Evolutionary conservation across 306 rosid genomes (phyloP), one percentile per base, ranked within the genome.

Genomic region (Rosa lucieae): DNA sequence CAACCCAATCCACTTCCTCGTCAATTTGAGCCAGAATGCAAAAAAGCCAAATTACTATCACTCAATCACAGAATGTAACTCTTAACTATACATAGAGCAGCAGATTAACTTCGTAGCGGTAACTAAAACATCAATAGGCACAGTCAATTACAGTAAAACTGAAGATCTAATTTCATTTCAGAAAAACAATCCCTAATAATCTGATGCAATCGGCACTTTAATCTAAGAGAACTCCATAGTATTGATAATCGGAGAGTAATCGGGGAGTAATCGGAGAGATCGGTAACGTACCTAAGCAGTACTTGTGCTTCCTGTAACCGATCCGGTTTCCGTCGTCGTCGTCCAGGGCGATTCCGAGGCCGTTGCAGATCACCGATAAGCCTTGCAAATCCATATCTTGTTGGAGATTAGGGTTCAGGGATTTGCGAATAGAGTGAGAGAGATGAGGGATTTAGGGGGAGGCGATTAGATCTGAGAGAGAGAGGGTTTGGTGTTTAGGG

Each of bases 341-440:
- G 32, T 89, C 92, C 62, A 88, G 90, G 17, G 78, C 63, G 70
- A 74, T 21, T 58, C 99, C 98, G 15, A 95, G 84, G 37, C 95
- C 95, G 66, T 84, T 89, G 78, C 97, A 94, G 80, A 90, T 90
- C 80, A 77, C 77, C 11, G 94, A 95, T 72, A 95, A 86, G 43
- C 97, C 97, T 66, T 95, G 96, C 49, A 87, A 83, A 67, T 88
- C 97, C 96, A 90, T 61, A 23, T 90, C 75, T 76, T 53, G 26
- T 23, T 43, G 32, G 32, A 11, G 42, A 55, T 7, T 52, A 8
- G 73, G 63, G 77, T 70, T 83, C 43, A 29, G 42, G 63, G 77
- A 59, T 18, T 73, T 80, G 32, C 23, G 32, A 12, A 35, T 23
- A 13, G 67, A 26, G 51, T 70, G 75, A 51, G 68, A 70, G 78